phyloP scores from a whole-genome alignment of 371 early-diverging fungal species.

The Circinella minor region DNA sequence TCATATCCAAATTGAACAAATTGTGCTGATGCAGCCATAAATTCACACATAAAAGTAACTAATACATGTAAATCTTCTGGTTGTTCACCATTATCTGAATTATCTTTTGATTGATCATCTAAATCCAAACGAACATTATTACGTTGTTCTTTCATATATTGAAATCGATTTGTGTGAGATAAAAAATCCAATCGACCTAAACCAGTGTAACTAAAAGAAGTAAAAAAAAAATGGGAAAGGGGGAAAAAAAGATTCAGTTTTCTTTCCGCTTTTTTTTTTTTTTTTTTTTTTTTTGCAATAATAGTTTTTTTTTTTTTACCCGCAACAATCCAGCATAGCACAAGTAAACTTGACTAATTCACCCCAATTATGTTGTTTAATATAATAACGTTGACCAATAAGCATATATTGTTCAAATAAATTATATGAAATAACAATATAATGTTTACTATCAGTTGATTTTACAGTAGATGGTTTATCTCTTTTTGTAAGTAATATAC shows the following conservation, averaged over 20 bases:
- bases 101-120: slow-evolving; percentile 13
- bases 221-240: background rate
- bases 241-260: background rate
- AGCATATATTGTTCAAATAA: slow-evolving; percentile 49
- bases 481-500: slow-evolving; percentile 34
- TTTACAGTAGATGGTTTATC: slow-evolving; percentile 42
- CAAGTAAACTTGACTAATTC: slow-evolving; percentile 44
- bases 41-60: slow-evolving; percentile 49
- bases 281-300: too few species aligned
- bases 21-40: slow-evolving; percentile 38
- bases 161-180: slow-evolving; percentile 39
- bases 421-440: slow-evolving; percentile 40
- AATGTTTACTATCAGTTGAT: slow-evolving; percentile 49
- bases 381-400: slow-evolving; percentile 47
- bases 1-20: slow-evolving; percentile 49
- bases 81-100: slow-evolving; percentile 3
- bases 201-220: slow-evolving; percentile 27
- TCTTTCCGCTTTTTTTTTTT: background rate
- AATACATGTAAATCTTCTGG: slow-evolving; percentile 22
- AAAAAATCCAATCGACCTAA: slow-evolving; percentile 33
- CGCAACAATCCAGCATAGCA: slow-evolving; percentile 44
- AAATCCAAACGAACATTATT: slow-evolving; percentile 33
- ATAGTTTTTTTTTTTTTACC: slow-evolving; percentile 17
- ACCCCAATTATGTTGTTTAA: slow-evolving; percentile 41
- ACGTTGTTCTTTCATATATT: slow-evolving; percentile 43